phyloP scores from a whole-genome alignment of 768 basidiomycete genomes.

The Russula virescens region DNA sequence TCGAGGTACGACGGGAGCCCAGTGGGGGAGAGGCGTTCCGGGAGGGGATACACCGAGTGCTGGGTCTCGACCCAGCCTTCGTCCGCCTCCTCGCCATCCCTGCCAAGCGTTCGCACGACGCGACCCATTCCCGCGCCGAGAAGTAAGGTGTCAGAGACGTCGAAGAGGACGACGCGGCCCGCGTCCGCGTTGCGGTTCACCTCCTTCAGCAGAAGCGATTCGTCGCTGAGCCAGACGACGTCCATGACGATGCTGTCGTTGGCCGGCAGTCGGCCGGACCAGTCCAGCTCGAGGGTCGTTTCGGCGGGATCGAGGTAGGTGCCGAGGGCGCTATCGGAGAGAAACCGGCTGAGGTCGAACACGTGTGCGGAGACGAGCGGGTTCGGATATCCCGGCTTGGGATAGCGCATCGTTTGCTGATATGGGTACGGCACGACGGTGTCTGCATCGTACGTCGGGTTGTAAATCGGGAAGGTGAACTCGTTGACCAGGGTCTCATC shows the following conservation, averaged over 20 bases:
- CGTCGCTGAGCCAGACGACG: slow-evolving; percentile 81
- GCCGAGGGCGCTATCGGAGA: slow-evolving; percentile 18
- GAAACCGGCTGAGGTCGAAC: slow-evolving; percentile 65
- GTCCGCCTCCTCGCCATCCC: slow-evolving; percentile 81
- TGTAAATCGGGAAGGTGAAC: slow-evolving; percentile 88
- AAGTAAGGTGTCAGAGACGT: slow-evolving; percentile 35
- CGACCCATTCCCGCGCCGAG: slow-evolving; percentile 34
- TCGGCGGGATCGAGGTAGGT: slow-evolving; percentile 33
- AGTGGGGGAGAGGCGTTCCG: slow-evolving; percentile 37
- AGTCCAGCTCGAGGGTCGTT: slow-evolving; percentile 54
- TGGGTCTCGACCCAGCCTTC: slow-evolving; percentile 88
- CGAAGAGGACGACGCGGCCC: slow-evolving; percentile 77
- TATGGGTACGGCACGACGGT: slow-evolving; percentile 70
- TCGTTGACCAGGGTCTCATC: slow-evolving; percentile 88
- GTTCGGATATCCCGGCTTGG: slow-evolving; percentile 87
- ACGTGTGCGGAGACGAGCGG: slow-evolving; percentile 79
- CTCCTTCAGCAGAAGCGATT: slow-evolving; percentile 75
- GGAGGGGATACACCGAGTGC: slow-evolving; percentile 58
- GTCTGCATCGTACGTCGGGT: slow-evolving; percentile 66
- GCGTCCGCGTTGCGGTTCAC: slow-evolving; percentile 77
- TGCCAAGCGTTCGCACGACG: slow-evolving; percentile 74
- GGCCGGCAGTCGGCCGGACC: slow-evolving; percentile 52
- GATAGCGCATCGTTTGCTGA: slow-evolving; percentile 63
- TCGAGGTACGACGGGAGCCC: slow-evolving; percentile 77
- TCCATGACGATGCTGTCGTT: slow-evolving; percentile 72